phyloP scores from a whole-genome alignment of 495 filamentous ascomycete genomes.

The Astrocystis sublimbata region DNA sequence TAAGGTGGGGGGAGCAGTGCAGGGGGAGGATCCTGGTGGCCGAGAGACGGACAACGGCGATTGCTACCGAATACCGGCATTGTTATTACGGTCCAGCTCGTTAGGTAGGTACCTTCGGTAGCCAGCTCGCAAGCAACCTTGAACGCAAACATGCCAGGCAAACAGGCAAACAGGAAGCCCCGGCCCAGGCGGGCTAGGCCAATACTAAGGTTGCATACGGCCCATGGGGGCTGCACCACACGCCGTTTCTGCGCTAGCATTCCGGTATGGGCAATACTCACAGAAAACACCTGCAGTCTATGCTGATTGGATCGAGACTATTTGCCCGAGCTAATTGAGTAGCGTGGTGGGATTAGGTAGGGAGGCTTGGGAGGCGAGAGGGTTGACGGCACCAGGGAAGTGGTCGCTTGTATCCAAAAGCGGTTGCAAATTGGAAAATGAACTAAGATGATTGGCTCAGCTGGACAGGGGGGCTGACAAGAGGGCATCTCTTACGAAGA shows the following conservation, averaged over 20 bases:
- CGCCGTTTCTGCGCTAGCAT: neutral
- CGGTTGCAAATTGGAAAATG: constrained; percentile 31
- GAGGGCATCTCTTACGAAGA: too few species aligned
- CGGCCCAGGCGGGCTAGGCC: too few species aligned
- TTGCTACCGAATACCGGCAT: too few species aligned
- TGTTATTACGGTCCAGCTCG: too few species aligned
- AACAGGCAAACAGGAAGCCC: neutral
- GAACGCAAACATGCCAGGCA: neutral
- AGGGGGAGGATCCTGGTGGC: constrained; percentile 32
- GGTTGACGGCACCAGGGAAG: too few species aligned
- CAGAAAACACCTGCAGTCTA: neutral
- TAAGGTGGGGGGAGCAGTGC: too few species aligned
- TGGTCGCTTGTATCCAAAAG: constrained; percentile 16
- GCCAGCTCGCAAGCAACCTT: too few species aligned
- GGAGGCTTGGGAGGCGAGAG: too few species aligned
- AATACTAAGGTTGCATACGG: too few species aligned
- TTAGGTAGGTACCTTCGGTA: too few species aligned
- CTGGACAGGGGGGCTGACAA: constrained; percentile 6
- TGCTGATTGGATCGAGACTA: constrained; percentile 24
- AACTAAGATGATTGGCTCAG: constrained; percentile 18
- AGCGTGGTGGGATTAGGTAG: constrained; percentile 38
- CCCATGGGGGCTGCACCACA: neutral
- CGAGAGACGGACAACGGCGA: constrained; percentile 33
- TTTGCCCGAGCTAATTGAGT: constrained; percentile 28
- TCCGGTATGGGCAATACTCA: neutral